Evolutionary conservation across 1,139 yeast genomes (phyloP).

Genomic region (Hyphopichia burtonii): DNA sequence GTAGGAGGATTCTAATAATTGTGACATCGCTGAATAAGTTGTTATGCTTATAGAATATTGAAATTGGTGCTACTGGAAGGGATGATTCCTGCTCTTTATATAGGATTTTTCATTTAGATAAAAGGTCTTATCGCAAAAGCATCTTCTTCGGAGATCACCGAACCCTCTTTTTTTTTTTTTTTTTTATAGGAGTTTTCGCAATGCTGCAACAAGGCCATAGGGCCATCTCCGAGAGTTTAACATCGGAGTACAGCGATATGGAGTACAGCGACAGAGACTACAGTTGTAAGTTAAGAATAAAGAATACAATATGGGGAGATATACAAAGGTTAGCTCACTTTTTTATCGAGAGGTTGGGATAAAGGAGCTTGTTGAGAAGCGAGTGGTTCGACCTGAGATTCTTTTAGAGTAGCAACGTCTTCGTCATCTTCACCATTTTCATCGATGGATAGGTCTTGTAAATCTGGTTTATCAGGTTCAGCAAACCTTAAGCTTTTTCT

Average conservation of each 20-base stretch:
- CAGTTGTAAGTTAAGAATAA: too few species aligned
- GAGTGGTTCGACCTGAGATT: not conserved
- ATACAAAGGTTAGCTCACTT: too few species aligned
- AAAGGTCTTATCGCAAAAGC: not conserved
- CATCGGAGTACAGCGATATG: too few species aligned
- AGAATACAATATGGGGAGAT: too few species aligned
- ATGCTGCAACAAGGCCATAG: too few species aligned
- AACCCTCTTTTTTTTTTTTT: not conserved
- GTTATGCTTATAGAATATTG: not conserved
- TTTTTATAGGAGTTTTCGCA: too few species aligned
- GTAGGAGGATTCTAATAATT: slow-evolving; percentile 57
- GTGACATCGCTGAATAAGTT: slow-evolving; percentile 8
- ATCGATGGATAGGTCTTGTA: not conserved
- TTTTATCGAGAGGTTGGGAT: not conserved
- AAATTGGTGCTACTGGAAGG: too few species aligned
- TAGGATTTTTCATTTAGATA: not conserved
- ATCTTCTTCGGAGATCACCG: not conserved
- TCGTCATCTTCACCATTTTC: not conserved
- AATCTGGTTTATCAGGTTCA: slow-evolving; percentile 14
- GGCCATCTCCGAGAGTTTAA: too few species aligned
- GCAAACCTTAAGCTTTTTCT: slow-evolving; percentile 44
- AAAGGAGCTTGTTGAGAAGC: not conserved
- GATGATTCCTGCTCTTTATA: too few species aligned
- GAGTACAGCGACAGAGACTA: too few species aligned
- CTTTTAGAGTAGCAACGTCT: not conserved